These are phyloP conservation scores for Blastobotrys americana DNA, from an alignment of 805 yeast species.

Conservation along the genomic window DNA sequence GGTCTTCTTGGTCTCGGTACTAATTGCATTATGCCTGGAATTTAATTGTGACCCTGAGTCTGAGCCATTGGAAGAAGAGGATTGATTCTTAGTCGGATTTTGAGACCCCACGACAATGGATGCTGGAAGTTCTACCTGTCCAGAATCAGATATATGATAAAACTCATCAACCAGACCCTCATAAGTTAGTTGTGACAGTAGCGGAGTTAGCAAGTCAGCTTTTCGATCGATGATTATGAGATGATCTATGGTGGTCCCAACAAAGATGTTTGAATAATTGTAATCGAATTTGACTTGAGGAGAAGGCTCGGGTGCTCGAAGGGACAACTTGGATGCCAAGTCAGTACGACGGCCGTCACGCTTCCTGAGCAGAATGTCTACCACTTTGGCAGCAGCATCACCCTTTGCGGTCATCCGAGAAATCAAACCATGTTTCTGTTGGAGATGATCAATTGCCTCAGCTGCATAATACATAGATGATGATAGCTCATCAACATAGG, in stretches of 20 bases:
- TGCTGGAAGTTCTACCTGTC: slow-evolving; percentile 30
- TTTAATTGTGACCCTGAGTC: background rate
- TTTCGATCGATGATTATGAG: slow-evolving; percentile 73
- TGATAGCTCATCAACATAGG: slow-evolving; percentile 41
- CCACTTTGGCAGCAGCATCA: slow-evolving; percentile 42
- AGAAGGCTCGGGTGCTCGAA: background rate
- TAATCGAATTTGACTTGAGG: slow-evolving; percentile 19
- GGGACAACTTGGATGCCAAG: slow-evolving; percentile 12
- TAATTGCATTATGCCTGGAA: background rate
- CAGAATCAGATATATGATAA: slow-evolving; percentile 38
- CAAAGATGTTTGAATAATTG: slow-evolving; percentile 25
- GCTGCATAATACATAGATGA: slow-evolving; percentile 44
- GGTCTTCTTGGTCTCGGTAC: slow-evolving; percentile 1
- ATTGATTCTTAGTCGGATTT: background rate
- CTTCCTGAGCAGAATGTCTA: slow-evolving; percentile 32
- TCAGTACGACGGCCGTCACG: slow-evolving; percentile 29
- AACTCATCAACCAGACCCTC: slow-evolving; percentile 75
- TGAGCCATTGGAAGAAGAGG: background rate
- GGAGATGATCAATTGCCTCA: slow-evolving; percentile 41
- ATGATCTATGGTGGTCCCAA: slow-evolving; percentile 40
- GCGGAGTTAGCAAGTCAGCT: slow-evolving; percentile 62
- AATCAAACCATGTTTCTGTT: slow-evolving; percentile 36
- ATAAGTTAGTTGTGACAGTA: slow-evolving; percentile 73
- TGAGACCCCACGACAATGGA: slow-evolving; percentile 16
- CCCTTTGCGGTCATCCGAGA: slow-evolving; percentile 60